These are phyloP conservation scores for Metschnikowia bowlesiae DNA, from an alignment of 805 yeast species.

Conservation along the genomic window DNA sequence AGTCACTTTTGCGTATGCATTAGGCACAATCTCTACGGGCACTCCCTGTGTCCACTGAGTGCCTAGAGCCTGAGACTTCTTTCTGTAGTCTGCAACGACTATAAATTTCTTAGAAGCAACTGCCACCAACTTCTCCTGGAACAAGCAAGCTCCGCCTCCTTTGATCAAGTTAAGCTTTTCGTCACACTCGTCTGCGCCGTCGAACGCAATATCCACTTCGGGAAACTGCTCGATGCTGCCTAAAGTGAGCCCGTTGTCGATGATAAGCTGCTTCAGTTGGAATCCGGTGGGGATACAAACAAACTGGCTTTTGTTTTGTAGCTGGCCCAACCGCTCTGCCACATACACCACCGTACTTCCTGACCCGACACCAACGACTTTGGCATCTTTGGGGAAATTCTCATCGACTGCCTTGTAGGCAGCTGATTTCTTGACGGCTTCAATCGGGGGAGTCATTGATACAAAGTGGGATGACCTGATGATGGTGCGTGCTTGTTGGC, in stretches of 20 bases:
- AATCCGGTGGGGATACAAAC: conserved; percentile 95
- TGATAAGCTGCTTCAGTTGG: conserved; percentile 83
- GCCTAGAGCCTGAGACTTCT: conserved; percentile 73
- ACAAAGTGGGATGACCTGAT: background rate
- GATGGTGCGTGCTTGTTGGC: background rate
- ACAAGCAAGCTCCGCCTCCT: conserved; percentile 98
- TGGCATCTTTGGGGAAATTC: conserved; percentile 63
- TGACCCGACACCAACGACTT: conserved; percentile 88
- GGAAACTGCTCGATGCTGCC: conserved; percentile 84
- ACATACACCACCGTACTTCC: conserved; percentile 97
- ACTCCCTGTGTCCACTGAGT: conserved; percentile 83
- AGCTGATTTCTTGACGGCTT: conserved; percentile 82
- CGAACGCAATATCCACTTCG: conserved; percentile 85
- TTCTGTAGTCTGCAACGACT: conserved; percentile 89
- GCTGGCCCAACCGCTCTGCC: conserved; percentile 87
- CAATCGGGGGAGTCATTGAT: conserved; percentile 39
- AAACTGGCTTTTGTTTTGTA: conserved; percentile 47
- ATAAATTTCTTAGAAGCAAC: conserved; percentile 70
- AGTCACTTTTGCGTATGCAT: conserved; percentile 73
- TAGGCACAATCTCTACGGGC: conserved; percentile 93
- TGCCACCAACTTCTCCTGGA: conserved; percentile 95
- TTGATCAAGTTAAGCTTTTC: conserved; percentile 75
- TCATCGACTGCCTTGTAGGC: conserved; percentile 93
- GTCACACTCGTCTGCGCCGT: conserved; percentile 98
- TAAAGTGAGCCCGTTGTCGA: conserved; percentile 71